phyloP scores from a whole-genome alignment of 768 basidiomycete genomes.

The Xanthoconium purpureum region DNA sequence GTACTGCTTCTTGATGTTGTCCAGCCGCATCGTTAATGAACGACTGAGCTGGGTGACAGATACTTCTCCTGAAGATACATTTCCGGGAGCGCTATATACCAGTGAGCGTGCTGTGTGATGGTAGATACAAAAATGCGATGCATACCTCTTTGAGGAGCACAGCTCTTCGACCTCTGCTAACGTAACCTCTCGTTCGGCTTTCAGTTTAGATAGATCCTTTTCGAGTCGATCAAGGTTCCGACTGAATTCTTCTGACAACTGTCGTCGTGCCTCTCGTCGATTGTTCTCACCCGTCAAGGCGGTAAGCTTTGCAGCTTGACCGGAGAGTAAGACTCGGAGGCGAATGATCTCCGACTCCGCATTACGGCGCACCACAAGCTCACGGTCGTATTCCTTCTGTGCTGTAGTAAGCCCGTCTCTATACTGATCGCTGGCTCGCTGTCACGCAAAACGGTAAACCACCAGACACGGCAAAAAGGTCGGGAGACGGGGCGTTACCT shows the following conservation, averaged over 20 bases:
- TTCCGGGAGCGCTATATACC: constrained; percentile 25
- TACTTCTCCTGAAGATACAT: constrained; percentile 31
- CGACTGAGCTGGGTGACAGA: constrained; percentile 50
- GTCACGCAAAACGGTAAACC: constrained; percentile 3
- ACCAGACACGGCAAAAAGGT: neutral
- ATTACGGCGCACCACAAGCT: constrained; percentile 82
- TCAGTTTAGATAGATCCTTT: constrained; percentile 80
- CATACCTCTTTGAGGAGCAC: constrained; percentile 67
- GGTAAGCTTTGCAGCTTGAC: constrained; percentile 83
- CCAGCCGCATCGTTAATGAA: constrained; percentile 80
- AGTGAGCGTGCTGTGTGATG: constrained; percentile 22
- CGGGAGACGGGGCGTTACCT: constrained; percentile 51
- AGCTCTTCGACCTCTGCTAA: constrained; percentile 94
- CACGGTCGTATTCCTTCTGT: constrained; percentile 91
- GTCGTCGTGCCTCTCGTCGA: constrained; percentile 73
- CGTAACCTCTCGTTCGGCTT: constrained; percentile 86
- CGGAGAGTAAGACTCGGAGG: constrained; percentile 79
- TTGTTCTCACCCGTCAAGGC: constrained; percentile 79
- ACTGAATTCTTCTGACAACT: constrained; percentile 74
- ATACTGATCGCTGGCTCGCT: constrained; percentile 91
- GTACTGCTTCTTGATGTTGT: constrained; percentile 85
- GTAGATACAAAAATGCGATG: constrained; percentile 1
- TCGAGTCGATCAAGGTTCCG: constrained; percentile 77
- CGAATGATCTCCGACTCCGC: constrained; percentile 90
- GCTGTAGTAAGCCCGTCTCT: constrained; percentile 91